A percentile compares a stretch with the other conserved stretches of the same genome.
phyloP scores from a whole-genome alignment of 1,139 yeast genomes.

The Wickerhamomyces sp. region DNA sequence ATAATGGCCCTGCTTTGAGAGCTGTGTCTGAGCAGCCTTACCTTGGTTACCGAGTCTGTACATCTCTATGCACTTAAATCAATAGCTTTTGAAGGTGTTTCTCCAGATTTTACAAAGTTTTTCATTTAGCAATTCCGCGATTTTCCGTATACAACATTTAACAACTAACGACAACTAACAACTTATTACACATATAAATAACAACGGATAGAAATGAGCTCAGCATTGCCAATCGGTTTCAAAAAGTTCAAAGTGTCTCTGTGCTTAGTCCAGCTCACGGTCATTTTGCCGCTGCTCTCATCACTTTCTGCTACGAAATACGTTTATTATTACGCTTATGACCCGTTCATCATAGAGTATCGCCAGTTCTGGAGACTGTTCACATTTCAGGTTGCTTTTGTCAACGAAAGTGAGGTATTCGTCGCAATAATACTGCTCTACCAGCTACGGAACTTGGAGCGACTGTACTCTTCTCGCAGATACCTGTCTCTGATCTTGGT shows the following conservation, averaged over 20 bases:
- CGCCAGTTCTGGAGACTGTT: constrained; percentile 65
- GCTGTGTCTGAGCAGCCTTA: constrained; percentile 20
- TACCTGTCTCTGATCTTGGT: constrained; percentile 36
- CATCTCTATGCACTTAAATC: constrained; percentile 9
- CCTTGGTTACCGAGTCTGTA: constrained; percentile 33
- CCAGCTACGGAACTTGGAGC: constrained; percentile 57
- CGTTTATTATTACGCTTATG: constrained; percentile 45
- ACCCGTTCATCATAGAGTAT: constrained; percentile 58
- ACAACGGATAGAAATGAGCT: constrained; percentile 13
- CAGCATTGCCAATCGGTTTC: constrained; percentile 52
- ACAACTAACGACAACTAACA: too few species aligned
- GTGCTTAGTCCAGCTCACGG: constrained; percentile 36
- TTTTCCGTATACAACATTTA: too few species aligned
- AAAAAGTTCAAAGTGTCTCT: constrained; percentile 55
- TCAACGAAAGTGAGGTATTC: constrained; percentile 64
- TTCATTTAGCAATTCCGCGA: neutral
- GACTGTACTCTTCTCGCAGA: constrained; percentile 60
- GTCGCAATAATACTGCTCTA: constrained; percentile 49
- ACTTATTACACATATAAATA: neutral
- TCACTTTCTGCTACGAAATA: constrained; percentile 57
- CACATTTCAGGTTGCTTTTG: constrained; percentile 51
- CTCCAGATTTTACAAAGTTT: neutral
- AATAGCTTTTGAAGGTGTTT: neutral
- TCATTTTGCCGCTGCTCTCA: constrained; percentile 45
- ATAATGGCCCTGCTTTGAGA: constrained; percentile 13